Percentiles rank a stretch among this genome's conserved stretches.
Conservation (phyloP, 2,329 filamentous ascomycete species). For the Fusarium luffae region DNA sequence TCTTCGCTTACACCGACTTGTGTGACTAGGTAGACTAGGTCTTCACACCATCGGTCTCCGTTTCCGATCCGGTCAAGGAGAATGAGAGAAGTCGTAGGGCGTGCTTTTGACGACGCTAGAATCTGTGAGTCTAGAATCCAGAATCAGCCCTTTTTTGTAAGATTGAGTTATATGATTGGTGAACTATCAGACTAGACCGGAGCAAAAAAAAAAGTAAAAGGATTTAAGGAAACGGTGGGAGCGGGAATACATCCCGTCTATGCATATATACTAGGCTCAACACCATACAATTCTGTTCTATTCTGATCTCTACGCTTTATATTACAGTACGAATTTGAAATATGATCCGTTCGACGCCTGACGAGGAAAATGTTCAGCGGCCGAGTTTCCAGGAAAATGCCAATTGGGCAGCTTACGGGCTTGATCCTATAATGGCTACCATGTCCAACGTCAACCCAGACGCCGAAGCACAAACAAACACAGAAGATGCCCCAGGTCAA, state of each 20-base stretch:
- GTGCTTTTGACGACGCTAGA: conserved; percentile 21
- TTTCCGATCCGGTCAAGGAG: conserved; percentile 30
- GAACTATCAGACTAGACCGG: background rate
- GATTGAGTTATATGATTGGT: background rate
- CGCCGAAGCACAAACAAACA: conserved; percentile 23
- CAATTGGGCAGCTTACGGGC: conserved; percentile 28
- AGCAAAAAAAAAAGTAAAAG: background rate
- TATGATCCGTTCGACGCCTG: conserved; percentile 3
- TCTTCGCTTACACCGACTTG: background rate
- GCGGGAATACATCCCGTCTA: conserved; percentile 18
- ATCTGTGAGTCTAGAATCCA: conserved; percentile 14
- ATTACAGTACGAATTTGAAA: background rate
- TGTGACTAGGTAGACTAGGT: background rate
- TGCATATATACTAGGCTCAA: conserved; percentile 8
- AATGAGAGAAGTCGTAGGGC: conserved; percentile 9
- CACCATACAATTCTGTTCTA: background rate
- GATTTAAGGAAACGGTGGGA: background rate
- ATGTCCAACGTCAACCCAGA: conserved; percentile 32
- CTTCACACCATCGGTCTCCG: conserved; percentile 13
- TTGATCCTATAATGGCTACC: conserved; percentile 31
- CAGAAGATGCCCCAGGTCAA: conserved; percentile 5
- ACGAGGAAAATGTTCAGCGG: background rate
- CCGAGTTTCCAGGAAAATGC: conserved; percentile 6
- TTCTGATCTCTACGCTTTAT: background rate
- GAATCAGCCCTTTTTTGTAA: conserved; percentile 16